phyloP scores from a whole-genome alignment of 345 rosid species.

The Boechera stricta region DNA sequence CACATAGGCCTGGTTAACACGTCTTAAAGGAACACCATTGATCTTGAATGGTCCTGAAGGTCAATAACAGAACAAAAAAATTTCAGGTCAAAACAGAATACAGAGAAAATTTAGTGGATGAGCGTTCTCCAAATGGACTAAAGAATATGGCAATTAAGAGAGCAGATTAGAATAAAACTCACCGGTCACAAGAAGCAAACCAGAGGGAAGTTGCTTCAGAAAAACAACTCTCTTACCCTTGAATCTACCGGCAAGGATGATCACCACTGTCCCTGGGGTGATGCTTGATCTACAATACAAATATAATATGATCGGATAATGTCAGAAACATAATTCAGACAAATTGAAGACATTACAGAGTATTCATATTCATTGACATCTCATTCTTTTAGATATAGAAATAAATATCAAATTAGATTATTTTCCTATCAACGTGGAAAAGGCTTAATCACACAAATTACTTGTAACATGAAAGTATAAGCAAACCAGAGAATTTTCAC shows the following conservation, averaged over 20 bases:
- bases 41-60: constrained; percentile 72
- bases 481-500: neutral
- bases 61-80: neutral
- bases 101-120: neutral
- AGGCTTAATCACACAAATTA: neutral
- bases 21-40: constrained; percentile 75
- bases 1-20: constrained; percentile 71
- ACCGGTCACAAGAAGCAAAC: constrained; percentile 86
- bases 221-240: constrained; percentile 91
- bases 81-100: neutral
- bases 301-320: neutral
- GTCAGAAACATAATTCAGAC: neutral
- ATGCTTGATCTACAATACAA: constrained; percentile 58
- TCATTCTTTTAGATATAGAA: neutral
- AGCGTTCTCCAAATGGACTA: neutral
- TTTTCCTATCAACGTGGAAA: neutral
- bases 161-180: neutral
- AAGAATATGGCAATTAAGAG: neutral
- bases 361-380: neutral
- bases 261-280: constrained; percentile 74
- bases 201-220: constrained; percentile 83
- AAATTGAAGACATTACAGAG: neutral
- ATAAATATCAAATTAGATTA: neutral
- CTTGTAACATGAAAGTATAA: neutral
- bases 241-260: constrained; percentile 79